phyloP scores from a whole-genome alignment of 2,329 filamentous ascomycete genomes.

The Aspergillus pseudotamarii region DNA sequence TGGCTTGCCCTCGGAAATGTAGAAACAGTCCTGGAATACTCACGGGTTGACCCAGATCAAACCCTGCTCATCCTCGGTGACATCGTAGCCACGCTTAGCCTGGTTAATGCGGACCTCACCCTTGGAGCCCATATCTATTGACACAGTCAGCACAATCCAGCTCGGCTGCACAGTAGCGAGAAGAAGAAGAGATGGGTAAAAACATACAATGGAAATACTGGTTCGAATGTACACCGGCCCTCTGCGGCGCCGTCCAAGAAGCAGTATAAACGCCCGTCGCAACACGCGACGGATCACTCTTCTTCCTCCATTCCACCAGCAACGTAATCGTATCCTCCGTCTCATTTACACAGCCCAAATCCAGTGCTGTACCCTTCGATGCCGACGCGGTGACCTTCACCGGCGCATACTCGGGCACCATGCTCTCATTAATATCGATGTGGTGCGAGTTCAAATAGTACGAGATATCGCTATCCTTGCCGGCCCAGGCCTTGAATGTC shows the following conservation, averaged over 20 bases:
- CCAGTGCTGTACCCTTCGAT: slow-evolving; percentile 75
- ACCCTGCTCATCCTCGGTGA: slow-evolving; percentile 75
- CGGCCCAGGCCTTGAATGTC: slow-evolving; percentile 94
- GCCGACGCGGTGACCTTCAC: slow-evolving; percentile 78
- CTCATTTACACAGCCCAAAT: slow-evolving; percentile 73
- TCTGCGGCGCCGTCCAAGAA: slow-evolving; percentile 91
- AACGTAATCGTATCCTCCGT: slow-evolving; percentile 95
- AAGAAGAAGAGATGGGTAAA: background rate
- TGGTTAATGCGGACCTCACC: slow-evolving; percentile 91
- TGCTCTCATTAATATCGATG: slow-evolving; percentile 87
- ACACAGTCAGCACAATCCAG: background rate
- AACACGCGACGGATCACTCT: slow-evolving; percentile 66
- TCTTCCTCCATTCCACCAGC: slow-evolving; percentile 84
- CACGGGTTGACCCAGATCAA: slow-evolving; percentile 85
- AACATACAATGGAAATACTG: slow-evolving; percentile 84
- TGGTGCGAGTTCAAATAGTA: slow-evolving; percentile 98
- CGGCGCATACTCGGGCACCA: slow-evolving; percentile 81
- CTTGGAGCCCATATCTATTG: slow-evolving; percentile 69
- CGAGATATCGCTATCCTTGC: slow-evolving; percentile 87
- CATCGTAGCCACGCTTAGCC: slow-evolving; percentile 91
- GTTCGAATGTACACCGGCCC: slow-evolving; percentile 92
- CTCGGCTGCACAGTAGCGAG: background rate
- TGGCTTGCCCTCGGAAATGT: background rate
- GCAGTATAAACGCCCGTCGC: slow-evolving; percentile 91
- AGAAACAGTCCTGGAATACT: slow-evolving; percentile 28